These are phyloP conservation scores for Vaccinium darrowii DNA, from an alignment of 148 eudicot species.

Conservation along the genomic window DNA sequence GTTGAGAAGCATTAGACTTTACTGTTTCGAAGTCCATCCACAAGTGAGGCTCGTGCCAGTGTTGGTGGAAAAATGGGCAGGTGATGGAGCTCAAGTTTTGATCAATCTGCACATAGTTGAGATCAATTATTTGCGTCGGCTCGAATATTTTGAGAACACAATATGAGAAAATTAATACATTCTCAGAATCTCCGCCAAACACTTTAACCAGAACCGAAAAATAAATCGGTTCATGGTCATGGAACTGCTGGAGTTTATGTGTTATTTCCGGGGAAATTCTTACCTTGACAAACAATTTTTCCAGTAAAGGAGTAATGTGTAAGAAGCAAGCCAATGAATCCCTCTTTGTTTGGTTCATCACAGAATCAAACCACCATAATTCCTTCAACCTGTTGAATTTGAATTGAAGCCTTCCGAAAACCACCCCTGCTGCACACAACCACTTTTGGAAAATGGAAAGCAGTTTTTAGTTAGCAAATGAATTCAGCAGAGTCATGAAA, in stretches of 20 bases:
- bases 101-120: conserved; percentile 3
- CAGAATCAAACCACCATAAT: conserved; percentile 11
- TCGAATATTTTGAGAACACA: too few species aligned
- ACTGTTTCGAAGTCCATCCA: background rate
- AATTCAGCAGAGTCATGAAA: background rate
- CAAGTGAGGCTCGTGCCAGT: conserved; percentile 18
- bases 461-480: background rate
- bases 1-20: background rate
- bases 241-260: too few species aligned
- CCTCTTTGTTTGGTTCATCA: background rate
- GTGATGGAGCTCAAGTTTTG: background rate
- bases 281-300: background rate
- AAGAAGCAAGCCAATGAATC: conserved; percentile 17
- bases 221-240: too few species aligned
- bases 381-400: conserved; percentile 4
- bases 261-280: background rate
- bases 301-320: background rate
- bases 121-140: too few species aligned
- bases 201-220: too few species aligned
- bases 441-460: background rate
- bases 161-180: too few species aligned
- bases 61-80: conserved; percentile 6
- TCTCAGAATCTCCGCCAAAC: too few species aligned
- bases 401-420: background rate
- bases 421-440: conserved; percentile 12